Base-by-base conservation (phyloP, 768 basidiomycete genomes). In the Roridomyces roridus region DNA sequence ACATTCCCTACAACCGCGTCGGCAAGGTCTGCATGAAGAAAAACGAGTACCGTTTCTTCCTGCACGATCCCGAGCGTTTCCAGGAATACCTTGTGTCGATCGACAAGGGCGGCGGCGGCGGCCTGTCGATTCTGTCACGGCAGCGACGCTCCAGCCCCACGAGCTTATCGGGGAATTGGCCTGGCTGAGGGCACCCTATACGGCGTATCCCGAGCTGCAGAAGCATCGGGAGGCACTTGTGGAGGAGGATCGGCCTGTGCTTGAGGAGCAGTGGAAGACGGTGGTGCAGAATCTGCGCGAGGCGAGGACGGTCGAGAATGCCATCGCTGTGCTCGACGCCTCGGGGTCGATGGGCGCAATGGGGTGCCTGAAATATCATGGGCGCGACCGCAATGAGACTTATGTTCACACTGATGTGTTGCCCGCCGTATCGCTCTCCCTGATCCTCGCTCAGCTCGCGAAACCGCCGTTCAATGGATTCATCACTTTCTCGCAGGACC, bases 271-370 rank as follows among this genome's bases (percentile, higher is more conserved):
- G 70, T 91, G 89, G 89, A 77, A 79, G 52, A 74, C 85, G 0
- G 74, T 91, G 40, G 70, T 91, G 28, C 70, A 74, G 15, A 76
- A 75, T 6, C 70, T 89, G 6, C 76, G 76, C n/a, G 81, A 83
- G 25, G 72, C 79, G 0, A 85, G 87, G 1, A 67, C 70, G n/a
- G 62, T 92, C 37, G 81, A 86, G 2, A 88, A 85, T 58, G 77
- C 80, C 10, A 65, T 92, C 21, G 89, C 89, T 0, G 64, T 91
- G 24, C 89, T 87, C 68, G 90, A 91, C 64, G 88, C 90, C n/a
- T 89, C 87, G 0, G 88, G 86, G 0, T 88, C 86, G 9, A 91
- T 91, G 90, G 87, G 85, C 2, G 20, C 15, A 11, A 21, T 80
- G 3, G 1, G 24, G n/a, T n/a, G n/a, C 2, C 4, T 18, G 0